Percentiles rank a stretch among this genome's conserved stretches.
Evolutionary conservation across 139 green algal species (phyloP).

Genomic region (Zygnema cylindricum): DNA sequence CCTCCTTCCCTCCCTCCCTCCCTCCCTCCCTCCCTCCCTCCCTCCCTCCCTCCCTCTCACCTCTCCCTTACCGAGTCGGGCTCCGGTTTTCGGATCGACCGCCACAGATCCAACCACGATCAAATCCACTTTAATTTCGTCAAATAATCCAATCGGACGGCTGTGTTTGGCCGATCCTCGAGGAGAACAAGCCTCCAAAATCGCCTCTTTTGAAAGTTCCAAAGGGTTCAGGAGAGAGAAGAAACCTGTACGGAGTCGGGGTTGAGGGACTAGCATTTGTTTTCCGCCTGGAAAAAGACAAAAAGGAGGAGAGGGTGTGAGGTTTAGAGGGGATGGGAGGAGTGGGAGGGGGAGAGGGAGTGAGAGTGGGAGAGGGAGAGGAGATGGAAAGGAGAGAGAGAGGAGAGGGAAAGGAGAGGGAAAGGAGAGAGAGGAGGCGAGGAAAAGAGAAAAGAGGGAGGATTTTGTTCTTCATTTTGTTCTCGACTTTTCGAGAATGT

Average conservation of each 20-base stretch:
- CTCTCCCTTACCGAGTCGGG: constrained; percentile 62
- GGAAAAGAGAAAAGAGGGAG: constrained; percentile 64
- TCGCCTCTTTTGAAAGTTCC: constrained; percentile 47
- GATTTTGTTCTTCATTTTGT: no score
- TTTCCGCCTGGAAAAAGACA: constrained; percentile 62
- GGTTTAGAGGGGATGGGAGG: background rate
- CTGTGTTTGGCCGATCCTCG: constrained; percentile 59
- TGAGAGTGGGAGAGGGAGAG: background rate
- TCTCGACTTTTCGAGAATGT: no score
- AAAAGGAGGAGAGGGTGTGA: background rate
- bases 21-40: background rate
- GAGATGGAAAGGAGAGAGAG: background rate
- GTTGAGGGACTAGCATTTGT: constrained; percentile 77
- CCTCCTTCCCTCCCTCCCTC: background rate
- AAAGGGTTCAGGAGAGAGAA: constrained; percentile 70
- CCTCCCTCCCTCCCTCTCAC: constrained; percentile 7
- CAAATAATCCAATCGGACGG: constrained; percentile 31
- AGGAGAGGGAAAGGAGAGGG: background rate
- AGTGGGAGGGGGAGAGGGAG: background rate
- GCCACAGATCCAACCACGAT: constrained; percentile 63
- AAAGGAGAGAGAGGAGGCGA: constrained; percentile 49
- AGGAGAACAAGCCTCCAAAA: constrained; percentile 64
- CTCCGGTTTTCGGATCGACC: constrained; percentile 56
- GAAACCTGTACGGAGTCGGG: constrained; percentile 80
- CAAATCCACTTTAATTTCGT: constrained; percentile 58